These are phyloP conservation scores for Aspergillus spinulosporus DNA, from an alignment of 2,329 filamentous ascomycete species.

Conservation along the genomic window DNA sequence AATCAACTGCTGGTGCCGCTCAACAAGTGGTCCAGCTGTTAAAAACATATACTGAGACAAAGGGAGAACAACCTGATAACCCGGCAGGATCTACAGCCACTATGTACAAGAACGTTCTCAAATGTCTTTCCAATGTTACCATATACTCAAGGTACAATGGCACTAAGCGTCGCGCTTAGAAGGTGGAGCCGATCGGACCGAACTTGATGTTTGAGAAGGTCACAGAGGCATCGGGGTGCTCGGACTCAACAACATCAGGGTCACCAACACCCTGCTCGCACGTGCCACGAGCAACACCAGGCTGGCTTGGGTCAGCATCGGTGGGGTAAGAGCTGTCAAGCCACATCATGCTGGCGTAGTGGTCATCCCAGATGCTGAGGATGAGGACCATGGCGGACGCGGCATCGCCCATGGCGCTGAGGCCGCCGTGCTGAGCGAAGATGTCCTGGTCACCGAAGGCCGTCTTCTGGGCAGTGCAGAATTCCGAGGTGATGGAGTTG, in stretches of 20 bases:
- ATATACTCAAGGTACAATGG: not conserved
- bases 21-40: not conserved
- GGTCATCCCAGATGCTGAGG: conserved; percentile 63
- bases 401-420: conserved; percentile 55
- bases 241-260: conserved; percentile 52
- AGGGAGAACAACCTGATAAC: not conserved
- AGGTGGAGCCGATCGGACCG: conserved; percentile 58
- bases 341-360: conserved; percentile 70
- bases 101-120: not conserved
- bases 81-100: conserved; percentile 1
- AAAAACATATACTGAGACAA: conserved; percentile 1
- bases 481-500: conserved; percentile 58
- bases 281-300: conserved; percentile 55
- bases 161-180: not conserved
- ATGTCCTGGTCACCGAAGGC: conserved; percentile 56
- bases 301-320: conserved; percentile 40
- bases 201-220: conserved; percentile 61
- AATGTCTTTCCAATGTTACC: not conserved
- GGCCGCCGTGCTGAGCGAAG: conserved; percentile 57
- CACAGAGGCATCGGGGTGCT: conserved; percentile 51
- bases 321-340: conserved; percentile 66
- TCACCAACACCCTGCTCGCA: conserved; percentile 55
- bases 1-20: not conserved
- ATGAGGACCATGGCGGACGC: conserved; percentile 62
- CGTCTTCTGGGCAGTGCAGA: conserved; percentile 58